A percentile compares a stretch with the other conserved stretches of the same genome.
phyloP scores from a whole-genome alignment of 768 basidiomycete genomes.

The Pleurotus eryngii region DNA sequence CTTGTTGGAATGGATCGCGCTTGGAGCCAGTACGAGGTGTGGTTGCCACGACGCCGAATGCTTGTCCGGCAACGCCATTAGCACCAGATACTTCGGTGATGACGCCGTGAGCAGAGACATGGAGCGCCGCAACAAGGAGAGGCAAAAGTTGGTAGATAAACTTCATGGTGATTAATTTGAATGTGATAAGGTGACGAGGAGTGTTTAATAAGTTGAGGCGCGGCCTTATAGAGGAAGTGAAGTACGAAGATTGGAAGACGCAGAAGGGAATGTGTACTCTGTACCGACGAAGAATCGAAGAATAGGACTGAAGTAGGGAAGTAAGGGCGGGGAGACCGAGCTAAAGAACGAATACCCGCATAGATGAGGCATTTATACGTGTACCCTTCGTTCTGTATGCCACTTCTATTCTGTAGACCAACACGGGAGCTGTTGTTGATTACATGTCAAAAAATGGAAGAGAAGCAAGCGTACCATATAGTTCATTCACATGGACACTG shows the following conservation, averaged over 20 bases:
- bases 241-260: neutral
- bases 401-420: no score
- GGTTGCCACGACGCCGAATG: slow-evolving; percentile 19
- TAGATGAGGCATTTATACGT: no score
- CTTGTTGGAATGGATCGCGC: slow-evolving; percentile 22
- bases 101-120: slow-evolving; percentile 21
- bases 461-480: no score
- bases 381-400: no score
- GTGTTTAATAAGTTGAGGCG: neutral
- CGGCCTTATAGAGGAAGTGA: neutral
- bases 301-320: neutral
- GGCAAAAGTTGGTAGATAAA: slow-evolving; percentile 10
- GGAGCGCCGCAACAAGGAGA: slow-evolving; percentile 12
- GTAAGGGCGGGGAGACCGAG: neutral
- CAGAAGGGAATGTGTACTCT: neutral
- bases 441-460: no score
- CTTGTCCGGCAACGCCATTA: slow-evolving; percentile 22
- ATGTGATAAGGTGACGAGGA: neutral
- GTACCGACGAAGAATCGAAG: neutral
- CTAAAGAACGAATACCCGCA: no score
- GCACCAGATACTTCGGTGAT: slow-evolving; percentile 20
- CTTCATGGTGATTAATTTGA: slow-evolving; percentile 11
- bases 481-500: no score
- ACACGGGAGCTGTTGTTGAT: no score
- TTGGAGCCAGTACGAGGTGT: slow-evolving; percentile 21